Base-by-base conservation (phyloP, 345 rosid species). In the Corchorus capsularis region DNA sequence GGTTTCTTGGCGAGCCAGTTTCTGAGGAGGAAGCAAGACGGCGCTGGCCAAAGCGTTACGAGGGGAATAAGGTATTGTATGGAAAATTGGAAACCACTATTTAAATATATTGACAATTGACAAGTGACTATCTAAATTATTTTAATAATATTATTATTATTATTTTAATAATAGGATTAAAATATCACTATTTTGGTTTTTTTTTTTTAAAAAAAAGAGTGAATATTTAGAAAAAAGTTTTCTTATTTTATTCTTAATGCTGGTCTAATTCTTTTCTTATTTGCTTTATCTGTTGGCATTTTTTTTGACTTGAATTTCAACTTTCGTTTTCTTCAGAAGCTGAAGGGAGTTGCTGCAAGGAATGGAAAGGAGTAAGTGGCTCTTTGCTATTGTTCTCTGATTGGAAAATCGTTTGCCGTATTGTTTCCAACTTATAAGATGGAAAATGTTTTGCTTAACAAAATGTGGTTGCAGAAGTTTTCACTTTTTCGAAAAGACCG, bases 1-100 rank as follows among this genome's bases (percentile, higher is more conserved):
- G 76, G 74, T 83, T 90, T 49, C 0, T 86, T 0, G 89, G 89
- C 0, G 82, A 78, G 13, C 78, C 87, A 0, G 34, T 93, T 0
- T 77, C 85, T 0, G 80, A 74, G 0, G 77, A 73, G 4, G 96
- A 91, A 16, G 91, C 97, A 0, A 74, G 79, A 71, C 56, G 16
- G 1, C 77, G 74, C 4, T 93, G 96, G 96, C 89, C 91, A 1
- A 78, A 86, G 14, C 81, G 96, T 43, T 93, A 91, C 32, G 64
- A 17, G 39, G 80, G 27, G 0, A 66, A 27, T 27, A 27, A 74
- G 91, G 92, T 90, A 76, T 13, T 27, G 27, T 27, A 27, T 27
- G 27, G 27, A 27, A 27, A n/a, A n/a, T n/a, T n/a, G n/a, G n/a
- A n/a, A n/a, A n/a, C n/a, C n/a, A n/a, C n/a, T n/a, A n/a, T n/a